These are phyloP conservation scores for Postia placenta DNA, from an alignment of 768 basidiomycete genomes.

Conservation along the genomic window DNA sequence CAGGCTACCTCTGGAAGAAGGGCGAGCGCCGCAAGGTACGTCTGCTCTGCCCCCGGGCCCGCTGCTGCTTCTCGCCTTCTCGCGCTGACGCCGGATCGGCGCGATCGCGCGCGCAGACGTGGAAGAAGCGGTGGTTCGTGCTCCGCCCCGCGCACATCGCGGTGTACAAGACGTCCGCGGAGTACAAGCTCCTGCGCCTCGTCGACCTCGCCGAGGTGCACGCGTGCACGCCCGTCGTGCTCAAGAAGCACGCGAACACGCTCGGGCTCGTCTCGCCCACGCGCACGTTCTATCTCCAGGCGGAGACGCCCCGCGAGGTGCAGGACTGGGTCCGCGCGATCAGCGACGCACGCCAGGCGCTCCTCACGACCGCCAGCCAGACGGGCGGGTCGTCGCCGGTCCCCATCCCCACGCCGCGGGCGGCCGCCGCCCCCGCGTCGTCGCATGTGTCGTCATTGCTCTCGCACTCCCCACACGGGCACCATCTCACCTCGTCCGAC, in stretches of 20 bases:
- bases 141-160: conserved; percentile 87
- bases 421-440: conserved; percentile 25
- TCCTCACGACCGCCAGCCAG: conserved; percentile 59
- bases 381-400: conserved; percentile 50
- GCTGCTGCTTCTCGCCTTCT: not conserved
- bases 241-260: conserved; percentile 85
- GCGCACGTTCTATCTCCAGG: conserved; percentile 89
- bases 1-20: conserved; percentile 97
- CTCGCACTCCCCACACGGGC: conserved; percentile 33
- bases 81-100: not conserved
- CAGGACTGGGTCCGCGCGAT: conserved; percentile 80
- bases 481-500: conserved; percentile 68
- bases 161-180: conserved; percentile 94
- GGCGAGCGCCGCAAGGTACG: conserved; percentile 92
- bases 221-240: conserved; percentile 76
- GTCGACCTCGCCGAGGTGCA: conserved; percentile 87
- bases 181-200: conserved; percentile 87
- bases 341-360: conserved; percentile 63
- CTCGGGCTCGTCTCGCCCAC: conserved; percentile 89
- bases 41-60: conserved; percentile 10
- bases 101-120: conserved; percentile 52
- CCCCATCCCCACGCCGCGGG: conserved; percentile 35
- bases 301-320: conserved; percentile 64
- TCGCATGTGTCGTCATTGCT: conserved; percentile 44
- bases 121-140: conserved; percentile 99